Percentiles rank a stretch among this genome's conserved stretches.
phyloP scores from a whole-genome alignment of 352 stramenopile genomes.

The Phytopythium litorale region DNA sequence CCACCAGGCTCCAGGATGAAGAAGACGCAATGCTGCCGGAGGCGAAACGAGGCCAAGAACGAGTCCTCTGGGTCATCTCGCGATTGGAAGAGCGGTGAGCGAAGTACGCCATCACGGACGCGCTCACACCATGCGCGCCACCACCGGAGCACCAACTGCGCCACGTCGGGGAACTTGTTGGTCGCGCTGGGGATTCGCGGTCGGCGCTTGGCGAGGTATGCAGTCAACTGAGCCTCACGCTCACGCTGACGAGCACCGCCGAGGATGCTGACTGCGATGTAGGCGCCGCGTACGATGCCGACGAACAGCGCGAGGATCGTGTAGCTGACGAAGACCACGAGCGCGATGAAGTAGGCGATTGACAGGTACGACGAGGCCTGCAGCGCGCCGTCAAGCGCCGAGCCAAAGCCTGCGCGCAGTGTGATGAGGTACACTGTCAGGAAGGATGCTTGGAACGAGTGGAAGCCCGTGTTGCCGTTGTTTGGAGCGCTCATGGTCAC shows the following conservation, averaged over 20 bases:
- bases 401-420: constrained; percentile 68
- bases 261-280: constrained; percentile 65
- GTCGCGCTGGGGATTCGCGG: constrained; percentile 54
- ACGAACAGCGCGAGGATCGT: constrained; percentile 84
- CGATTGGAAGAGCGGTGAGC: constrained; percentile 46
- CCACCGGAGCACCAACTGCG: constrained; percentile 44
- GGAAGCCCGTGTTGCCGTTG: constrained; percentile 74
- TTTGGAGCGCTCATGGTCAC: constrained; percentile 58
- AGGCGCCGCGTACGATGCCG: constrained; percentile 78
- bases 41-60: constrained; percentile 51
- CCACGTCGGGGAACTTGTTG: constrained; percentile 55
- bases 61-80: constrained; percentile 44
- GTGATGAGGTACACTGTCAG: constrained; percentile 80
- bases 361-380: constrained; percentile 70
- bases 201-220: constrained; percentile 47
- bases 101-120: constrained; percentile 29
- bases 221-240: constrained; percentile 21
- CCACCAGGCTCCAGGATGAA: constrained; percentile 54
- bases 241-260: constrained; percentile 22
- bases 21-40: constrained; percentile 62
- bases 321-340: constrained; percentile 83
- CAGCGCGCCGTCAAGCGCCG: constrained; percentile 65
- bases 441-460: constrained; percentile 82
- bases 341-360: constrained; percentile 76
- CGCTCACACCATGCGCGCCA: constrained; percentile 19